Evolutionary conservation across 2,329 filamentous ascomycete species (phyloP).

Genomic region (Falciphora oryzae): DNA sequence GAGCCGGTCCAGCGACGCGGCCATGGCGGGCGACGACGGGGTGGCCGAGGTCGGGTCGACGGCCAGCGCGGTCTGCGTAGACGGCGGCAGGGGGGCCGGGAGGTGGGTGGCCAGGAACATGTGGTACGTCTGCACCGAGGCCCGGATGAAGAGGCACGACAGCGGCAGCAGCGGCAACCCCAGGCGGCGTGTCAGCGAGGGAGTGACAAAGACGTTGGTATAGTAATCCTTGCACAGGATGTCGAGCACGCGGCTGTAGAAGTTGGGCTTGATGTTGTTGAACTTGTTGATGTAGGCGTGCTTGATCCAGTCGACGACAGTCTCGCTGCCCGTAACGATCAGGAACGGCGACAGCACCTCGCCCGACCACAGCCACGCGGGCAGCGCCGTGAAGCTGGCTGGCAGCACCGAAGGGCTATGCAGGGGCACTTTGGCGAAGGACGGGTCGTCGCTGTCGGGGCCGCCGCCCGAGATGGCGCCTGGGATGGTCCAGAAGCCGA

Average conservation of each 20-base stretch:
- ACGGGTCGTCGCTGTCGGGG: constrained; percentile 32
- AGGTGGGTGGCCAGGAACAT: constrained; percentile 93
- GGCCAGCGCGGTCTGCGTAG: constrained; percentile 59
- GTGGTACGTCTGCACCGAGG: constrained; percentile 92
- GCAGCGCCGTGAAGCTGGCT: constrained; percentile 84
- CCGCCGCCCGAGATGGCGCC: constrained; percentile 36
- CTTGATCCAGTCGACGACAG: constrained; percentile 94
- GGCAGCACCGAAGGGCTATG: constrained; percentile 73
- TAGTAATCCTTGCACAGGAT: constrained; percentile 98
- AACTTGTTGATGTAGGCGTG: constrained; percentile 98
- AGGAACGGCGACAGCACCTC: constrained; percentile 91
- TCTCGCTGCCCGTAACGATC: constrained; percentile 91
- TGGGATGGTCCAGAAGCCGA: constrained; percentile 70
- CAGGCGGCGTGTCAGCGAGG: constrained; percentile 81
- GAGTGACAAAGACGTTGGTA: constrained; percentile 87
- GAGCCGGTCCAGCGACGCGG: constrained; percentile 71
- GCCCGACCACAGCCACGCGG: constrained; percentile 68
- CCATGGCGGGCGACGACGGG: constrained; percentile 66
- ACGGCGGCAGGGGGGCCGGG: constrained; percentile 63
- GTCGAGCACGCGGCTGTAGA: constrained; percentile 87
- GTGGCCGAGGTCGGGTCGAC: constrained; percentile 48
- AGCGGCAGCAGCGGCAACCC: constrained; percentile 89
- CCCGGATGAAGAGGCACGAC: constrained; percentile 90
- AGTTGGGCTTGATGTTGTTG: constrained; percentile 88
- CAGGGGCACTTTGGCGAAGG: constrained; percentile 53